These are phyloP conservation scores for Tuber melanosporum DNA, from an alignment of 495 filamentous ascomycete species.

Conservation along the genomic window DNA sequence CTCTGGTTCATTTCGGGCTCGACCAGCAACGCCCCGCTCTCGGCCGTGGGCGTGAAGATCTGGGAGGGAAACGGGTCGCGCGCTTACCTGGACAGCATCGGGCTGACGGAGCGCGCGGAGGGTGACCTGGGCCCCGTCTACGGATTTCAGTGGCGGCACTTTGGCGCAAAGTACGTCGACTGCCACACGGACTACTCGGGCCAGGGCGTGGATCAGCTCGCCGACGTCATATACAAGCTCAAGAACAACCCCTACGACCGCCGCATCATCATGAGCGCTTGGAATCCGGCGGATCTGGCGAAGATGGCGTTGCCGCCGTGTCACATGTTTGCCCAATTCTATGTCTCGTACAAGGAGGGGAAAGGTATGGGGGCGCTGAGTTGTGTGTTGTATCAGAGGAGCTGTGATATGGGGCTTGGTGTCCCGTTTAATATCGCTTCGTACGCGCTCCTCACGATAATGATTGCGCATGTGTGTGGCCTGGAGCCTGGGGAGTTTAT, in stretches of 20 bases:
- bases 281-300: slow-evolving; percentile 79
- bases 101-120: slow-evolving; percentile 66
- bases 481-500: slow-evolving; percentile 76
- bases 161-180: slow-evolving; percentile 82
- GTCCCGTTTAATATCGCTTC: slow-evolving; percentile 96
- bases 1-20: slow-evolving; percentile 89
- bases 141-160: slow-evolving; percentile 98
- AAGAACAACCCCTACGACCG: slow-evolving; percentile 77
- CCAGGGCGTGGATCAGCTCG: slow-evolving; percentile 85
- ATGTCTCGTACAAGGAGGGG: slow-evolving; percentile 62
- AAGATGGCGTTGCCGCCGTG: slow-evolving; percentile 95
- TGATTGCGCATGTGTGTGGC: slow-evolving; percentile 80
- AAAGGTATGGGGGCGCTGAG: slow-evolving; percentile 61
- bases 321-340: slow-evolving; percentile 99
- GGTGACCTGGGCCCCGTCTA: slow-evolving; percentile 96
- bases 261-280: slow-evolving; percentile 80
- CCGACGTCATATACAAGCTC: slow-evolving; percentile 76
- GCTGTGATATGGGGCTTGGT: slow-evolving; percentile 92
- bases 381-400: slow-evolving; percentile 87
- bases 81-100: slow-evolving; percentile 75
- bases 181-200: slow-evolving; percentile 74
- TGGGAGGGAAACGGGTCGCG: slow-evolving; percentile 97
- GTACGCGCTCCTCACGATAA: slow-evolving; percentile 88
- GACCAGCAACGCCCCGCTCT: slow-evolving; percentile 70
- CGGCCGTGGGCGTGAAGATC: slow-evolving; percentile 77